Base-by-base conservation (phyloP, 176 grass and related monocot species). In the Saccharum officinarum region DNA sequence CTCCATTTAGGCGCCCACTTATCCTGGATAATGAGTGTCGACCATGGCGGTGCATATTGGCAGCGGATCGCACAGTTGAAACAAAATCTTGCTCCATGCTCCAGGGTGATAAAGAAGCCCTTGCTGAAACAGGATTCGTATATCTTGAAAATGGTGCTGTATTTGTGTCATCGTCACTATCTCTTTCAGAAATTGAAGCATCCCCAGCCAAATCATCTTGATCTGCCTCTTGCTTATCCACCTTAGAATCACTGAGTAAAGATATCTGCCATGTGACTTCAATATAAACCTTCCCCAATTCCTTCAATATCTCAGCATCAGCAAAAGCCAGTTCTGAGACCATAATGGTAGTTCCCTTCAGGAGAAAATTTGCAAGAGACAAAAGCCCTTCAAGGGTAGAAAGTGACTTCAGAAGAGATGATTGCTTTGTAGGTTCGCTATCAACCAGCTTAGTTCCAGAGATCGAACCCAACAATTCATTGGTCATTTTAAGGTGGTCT, bases 241-340 rank as follows among this genome's bases (percentile, higher is more conserved):
- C 47, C 59, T 84, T 89, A 16, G 86, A 73, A 79, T 91, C 89
- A 76, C 67, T 79, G 78, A 86, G 76, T 52, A 93, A 89, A 52
- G 91, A 93, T 52, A 87, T 82, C 68, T 96, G 94, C 94, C 94
- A 96, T 52, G 85, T 84, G 18, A 87, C 74, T 76, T 93, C 94
- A 18, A 81, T 86, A 82, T 96, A 96, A 81, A 91, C 86, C 69
- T 83, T 89, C 2, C 84, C 86, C 46, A 96, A 70, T 68, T 93
- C 88, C 80, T 85, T 91, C 71, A 96, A 89, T 74, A 96, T 80
- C 81, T 96, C 91, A 77, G 86, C 81, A 77, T 93, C 89, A 17
- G 76, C 88, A 87, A 85, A 70, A 67, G 91, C 89, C 69, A 93
- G 73, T 90, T 96, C 94, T 41, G 89, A 75, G 52, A 86, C 71